These are phyloP conservation scores for Dactylis glomerata DNA, from an alignment of 176 grass and related monocot genomes.

Conservation along the genomic window DNA sequence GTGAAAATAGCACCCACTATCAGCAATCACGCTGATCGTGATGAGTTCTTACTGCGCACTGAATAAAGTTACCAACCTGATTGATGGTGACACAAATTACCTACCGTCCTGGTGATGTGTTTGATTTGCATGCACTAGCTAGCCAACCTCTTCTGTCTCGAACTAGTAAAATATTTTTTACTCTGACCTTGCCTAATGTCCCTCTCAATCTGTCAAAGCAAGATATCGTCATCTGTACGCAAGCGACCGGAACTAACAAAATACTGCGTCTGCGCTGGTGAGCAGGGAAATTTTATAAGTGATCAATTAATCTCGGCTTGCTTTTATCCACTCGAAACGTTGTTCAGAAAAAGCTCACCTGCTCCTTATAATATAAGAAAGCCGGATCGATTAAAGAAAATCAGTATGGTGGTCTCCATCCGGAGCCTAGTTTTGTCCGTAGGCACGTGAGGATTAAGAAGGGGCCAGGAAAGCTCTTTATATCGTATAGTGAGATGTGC, in stretches of 20 bases:
- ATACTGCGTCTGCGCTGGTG: background rate
- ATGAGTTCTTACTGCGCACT: background rate
- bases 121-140: background rate
- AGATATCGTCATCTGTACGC: too few relatives aligned
- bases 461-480: conserved; percentile 28
- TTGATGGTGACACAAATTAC: background rate
- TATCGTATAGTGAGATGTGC: background rate
- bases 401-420: background rate
- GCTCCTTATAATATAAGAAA: background rate
- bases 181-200: background rate
- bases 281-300: background rate
- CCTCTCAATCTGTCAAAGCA: too few relatives aligned
- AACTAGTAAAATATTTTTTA: background rate
- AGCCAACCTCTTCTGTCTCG: too few relatives aligned
- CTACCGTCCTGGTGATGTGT: background rate
- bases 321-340: background rate
- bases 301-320: background rate
- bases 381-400: conserved; percentile 11
- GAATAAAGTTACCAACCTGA: background rate
- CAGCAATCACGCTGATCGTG: too few relatives aligned
- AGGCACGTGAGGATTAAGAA: conserved; percentile 41
- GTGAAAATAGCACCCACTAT: background rate
- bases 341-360: background rate
- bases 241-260: too few relatives aligned
- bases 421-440: background rate